Evolutionary conservation across 1,139 yeast genomes (phyloP), one percentile per base, ranked within the genome.

Genomic region (Yamadazyma diddensiae): DNA sequence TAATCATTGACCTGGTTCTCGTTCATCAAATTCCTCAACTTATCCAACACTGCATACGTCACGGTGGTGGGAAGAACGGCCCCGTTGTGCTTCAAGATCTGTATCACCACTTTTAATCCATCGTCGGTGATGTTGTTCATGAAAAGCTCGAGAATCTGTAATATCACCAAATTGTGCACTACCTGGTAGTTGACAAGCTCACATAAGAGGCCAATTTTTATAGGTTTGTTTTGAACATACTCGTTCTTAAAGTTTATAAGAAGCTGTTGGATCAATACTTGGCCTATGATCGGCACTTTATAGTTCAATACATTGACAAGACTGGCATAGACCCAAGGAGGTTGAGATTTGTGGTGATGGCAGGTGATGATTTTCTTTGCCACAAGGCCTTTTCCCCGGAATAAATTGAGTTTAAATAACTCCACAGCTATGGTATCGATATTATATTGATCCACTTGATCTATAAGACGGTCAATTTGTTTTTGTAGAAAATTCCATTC

Each of bases 221-320:
- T 3, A 52, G 49, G 0, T 50, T 43, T 72, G 43, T 75, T 70
- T 15, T 65, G 53, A 39, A 68, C 60, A 51, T 66, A 82, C 3
- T 72, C 69, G 42, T 71, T 67, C 30, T 82, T 68, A 54, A 85
- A 84, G 37, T 71, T 79, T 3, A 81, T 49, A 1, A 83, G 59
- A 19, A 82, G 57, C 41, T 95, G 62, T 6, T 67, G 53, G 0
- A 70, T 54, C 22, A 85, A 42, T 4, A 82, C 52, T 36, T 71
- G 72, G 2, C 95, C 95, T 15, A 87, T 59, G 26, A 73, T 73
- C 0, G 94, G 94, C 5, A 85, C 52, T 46, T 82, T 79, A 6
- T 82, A 70, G 53, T 85, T 83, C 13, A 87, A 38, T 1, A 82
- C 66, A 5, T 81, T 70, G 0, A 74, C 67, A 26, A 87, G 49